Base-by-base conservation (phyloP, 2,329 filamentous ascomycete species). In the Septoria linicola region DNA sequence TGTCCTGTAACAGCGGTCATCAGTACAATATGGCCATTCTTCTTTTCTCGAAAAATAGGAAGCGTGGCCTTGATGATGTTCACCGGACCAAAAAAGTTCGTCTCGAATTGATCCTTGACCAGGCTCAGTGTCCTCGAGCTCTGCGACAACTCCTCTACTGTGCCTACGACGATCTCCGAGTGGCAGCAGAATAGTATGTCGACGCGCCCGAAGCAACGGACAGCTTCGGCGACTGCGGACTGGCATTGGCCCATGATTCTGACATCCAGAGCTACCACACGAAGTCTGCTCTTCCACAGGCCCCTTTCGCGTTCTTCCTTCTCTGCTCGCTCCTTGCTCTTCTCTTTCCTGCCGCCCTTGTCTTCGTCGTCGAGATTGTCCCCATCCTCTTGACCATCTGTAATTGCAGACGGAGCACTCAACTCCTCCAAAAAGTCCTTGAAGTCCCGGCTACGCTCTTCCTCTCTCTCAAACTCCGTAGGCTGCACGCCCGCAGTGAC, bases 61-160 rank as follows among this genome's bases (percentile, higher is more conserved):
- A 99, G 77, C 1, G 84, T 79, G 11, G 91, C 88, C 69, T 93
- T 95, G 74, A 97, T 95, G 67, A 95, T 89, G 72, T 97, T 97
- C 69, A 97, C 86, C 51, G 95, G 90, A 1, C 89, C 89, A 70
- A 97, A 97, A 76, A 95, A 97, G 63, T 95, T 89, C 57, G 84
- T 84, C 70, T 97, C 92, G 68, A 97, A 96, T 68, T 96, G 92
- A 65, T 95, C 88, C 55, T 88, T 83, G 30, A 95, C 85, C 14
- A 96, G 80, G 52, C 85, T 89, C 60, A 85, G 80, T 1, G 89
- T 90, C 36, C 83, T 80, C 3, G 80, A 78, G 19, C 79, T 85
- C 23, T 88, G 86, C 1, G 85, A 84, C 20, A 96, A 76, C 70
- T 99, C 93, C 71, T 97, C 93, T 6, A 97, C 87, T 0, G 89